Conservation (phyloP, 768 basidiomycete genomes). For the Dioszegia hungarica region DNA sequence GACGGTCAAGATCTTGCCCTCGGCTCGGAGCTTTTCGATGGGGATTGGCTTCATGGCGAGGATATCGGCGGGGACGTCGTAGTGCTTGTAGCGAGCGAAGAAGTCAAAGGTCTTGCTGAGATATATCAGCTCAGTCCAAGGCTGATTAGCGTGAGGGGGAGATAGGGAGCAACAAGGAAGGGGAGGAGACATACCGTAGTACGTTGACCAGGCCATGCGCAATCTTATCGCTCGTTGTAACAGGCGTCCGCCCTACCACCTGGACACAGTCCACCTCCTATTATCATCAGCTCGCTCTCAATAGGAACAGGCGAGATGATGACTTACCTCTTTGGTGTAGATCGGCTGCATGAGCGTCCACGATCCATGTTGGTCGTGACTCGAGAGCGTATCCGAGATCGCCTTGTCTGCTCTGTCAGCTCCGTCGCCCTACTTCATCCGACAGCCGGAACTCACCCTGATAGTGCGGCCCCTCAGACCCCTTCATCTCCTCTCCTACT, state of each 20-base stretch:
- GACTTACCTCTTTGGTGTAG: constrained; percentile 56
- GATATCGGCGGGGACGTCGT: constrained; percentile 52
- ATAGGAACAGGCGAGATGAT: background rate
- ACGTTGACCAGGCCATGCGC: constrained; percentile 63
- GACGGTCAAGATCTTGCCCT: constrained; percentile 69
- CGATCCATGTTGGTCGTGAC: constrained; percentile 33
- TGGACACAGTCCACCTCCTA: constrained; percentile 53
- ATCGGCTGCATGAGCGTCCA: constrained; percentile 95
- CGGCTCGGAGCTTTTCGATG: constrained; percentile 66
- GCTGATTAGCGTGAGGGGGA: no score
- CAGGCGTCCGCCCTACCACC: constrained; percentile 64
- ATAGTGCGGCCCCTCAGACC: constrained; percentile 44
- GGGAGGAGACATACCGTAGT: constrained; percentile 14
- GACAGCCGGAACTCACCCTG: constrained; percentile 28
- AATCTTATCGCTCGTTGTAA: constrained; percentile 67
- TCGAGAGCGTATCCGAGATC: constrained; percentile 24
- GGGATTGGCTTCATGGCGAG: constrained; percentile 57
- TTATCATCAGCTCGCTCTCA: background rate
- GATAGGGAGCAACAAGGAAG: no score
- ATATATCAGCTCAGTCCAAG: background rate
- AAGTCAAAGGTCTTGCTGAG: constrained; percentile 61
- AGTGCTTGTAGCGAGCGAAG: constrained; percentile 78
- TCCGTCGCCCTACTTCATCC: background rate
- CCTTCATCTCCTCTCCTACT: constrained; percentile 30
- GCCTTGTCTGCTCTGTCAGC: constrained; percentile 9